A percentile compares a stretch with the other conserved stretches of the same genome.
phyloP scores from a whole-genome alignment of 805 yeast genomes.

The Candida koratica region DNA sequence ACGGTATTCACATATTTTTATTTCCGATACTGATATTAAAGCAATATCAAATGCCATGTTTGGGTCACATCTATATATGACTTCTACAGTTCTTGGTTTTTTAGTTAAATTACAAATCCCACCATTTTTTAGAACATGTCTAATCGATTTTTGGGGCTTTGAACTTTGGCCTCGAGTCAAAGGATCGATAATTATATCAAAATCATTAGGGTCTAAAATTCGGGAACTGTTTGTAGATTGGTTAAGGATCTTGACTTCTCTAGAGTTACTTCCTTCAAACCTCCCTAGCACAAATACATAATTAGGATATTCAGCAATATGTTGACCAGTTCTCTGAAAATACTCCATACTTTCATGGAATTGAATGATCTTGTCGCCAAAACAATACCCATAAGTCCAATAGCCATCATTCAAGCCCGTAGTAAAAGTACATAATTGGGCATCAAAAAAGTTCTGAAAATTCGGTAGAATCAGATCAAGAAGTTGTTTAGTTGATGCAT shows the following conservation, averaged over 20 bases:
- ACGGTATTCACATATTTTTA: slow-evolving; percentile 55
- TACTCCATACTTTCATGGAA: slow-evolving; percentile 36
- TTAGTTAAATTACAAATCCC: slow-evolving; percentile 57
- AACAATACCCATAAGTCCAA: slow-evolving; percentile 54
- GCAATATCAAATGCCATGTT: slow-evolving; percentile 13
- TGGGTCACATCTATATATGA: slow-evolving; percentile 55
- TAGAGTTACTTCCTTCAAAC: slow-evolving; percentile 23
- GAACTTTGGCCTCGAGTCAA: slow-evolving; percentile 12
- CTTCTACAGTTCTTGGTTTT: slow-evolving; percentile 48
- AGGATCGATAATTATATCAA: slow-evolving; percentile 23
- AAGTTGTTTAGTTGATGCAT: slow-evolving; percentile 3
- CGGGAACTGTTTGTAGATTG: slow-evolving; percentile 20
- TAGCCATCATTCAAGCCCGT: slow-evolving; percentile 36
- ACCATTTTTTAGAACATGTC: slow-evolving; percentile 44
- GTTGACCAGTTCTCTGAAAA: slow-evolving; percentile 23
- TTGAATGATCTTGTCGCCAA: slow-evolving; percentile 46
- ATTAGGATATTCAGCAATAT: slow-evolving; percentile 30
- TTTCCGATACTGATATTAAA: slow-evolving; percentile 46
- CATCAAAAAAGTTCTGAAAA: slow-evolving; percentile 17
- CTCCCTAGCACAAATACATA: slow-evolving; percentile 35
- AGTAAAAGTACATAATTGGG: slow-evolving; percentile 22
- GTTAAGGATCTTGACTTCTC: slow-evolving; percentile 16
- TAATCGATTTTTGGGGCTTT: slow-evolving; percentile 25
- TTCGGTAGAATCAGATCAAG: slow-evolving; percentile 5
- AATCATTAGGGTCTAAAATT: slow-evolving; percentile 20